These are phyloP conservation scores for Arthromyces matolae DNA, from an alignment of 768 basidiomycete genomes.

Conservation along the genomic window DNA sequence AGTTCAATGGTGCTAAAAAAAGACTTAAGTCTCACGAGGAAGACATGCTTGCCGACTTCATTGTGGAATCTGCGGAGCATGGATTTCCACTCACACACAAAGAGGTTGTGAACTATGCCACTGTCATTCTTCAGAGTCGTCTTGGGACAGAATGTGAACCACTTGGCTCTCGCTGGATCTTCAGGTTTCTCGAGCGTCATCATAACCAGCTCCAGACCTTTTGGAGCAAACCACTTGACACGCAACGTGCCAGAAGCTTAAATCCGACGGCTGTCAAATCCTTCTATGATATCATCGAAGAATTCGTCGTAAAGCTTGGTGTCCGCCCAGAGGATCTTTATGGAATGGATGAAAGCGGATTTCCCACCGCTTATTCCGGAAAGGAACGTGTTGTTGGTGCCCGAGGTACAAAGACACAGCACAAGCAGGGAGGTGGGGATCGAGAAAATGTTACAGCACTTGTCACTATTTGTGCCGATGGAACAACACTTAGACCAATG, in stretches of 20 bases:
- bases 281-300: constrained; percentile 21
- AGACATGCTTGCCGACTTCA: constrained; percentile 25
- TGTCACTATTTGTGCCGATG: constrained; percentile 40
- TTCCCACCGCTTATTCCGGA: constrained; percentile 15
- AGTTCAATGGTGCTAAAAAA: constrained; percentile 20
- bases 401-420: constrained; percentile 3
- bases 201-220: constrained; percentile 25
- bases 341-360: constrained; percentile 37
- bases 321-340: constrained; percentile 25
- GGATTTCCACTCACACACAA: constrained; percentile 21
- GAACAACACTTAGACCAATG: constrained; percentile 26
- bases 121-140: constrained; percentile 19
- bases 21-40: constrained; percentile 27
- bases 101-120: constrained; percentile 22
- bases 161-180: constrained; percentile 27
- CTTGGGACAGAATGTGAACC: constrained; percentile 12
- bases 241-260: constrained; percentile 23
- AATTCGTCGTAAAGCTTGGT: constrained; percentile 17
- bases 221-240: constrained; percentile 31
- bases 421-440: constrained; percentile 22
- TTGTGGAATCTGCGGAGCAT: constrained; percentile 24
- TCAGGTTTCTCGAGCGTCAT: constrained; percentile 25
- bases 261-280: constrained; percentile 25
- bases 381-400: constrained; percentile 1
- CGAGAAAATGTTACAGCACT: constrained; percentile 33